Evolutionary conservation across 2,329 filamentous ascomycete species (phyloP), one percentile per base, ranked within the genome.

Genomic region (Arthrobotrys conoides): DNA sequence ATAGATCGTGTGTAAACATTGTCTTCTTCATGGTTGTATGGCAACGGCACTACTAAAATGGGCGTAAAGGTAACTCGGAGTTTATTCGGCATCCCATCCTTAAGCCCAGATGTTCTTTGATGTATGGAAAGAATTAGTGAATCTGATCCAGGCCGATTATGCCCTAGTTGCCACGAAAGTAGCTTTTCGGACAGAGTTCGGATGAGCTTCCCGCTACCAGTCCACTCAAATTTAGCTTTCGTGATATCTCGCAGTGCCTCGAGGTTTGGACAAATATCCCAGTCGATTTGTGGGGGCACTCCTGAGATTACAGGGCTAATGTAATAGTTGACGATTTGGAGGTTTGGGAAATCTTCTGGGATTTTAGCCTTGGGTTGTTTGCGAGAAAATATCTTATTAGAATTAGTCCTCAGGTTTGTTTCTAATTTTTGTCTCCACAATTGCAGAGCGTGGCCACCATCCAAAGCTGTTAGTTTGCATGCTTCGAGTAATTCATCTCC

Each of bases 221-320:
- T 89, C 96, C 96, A 99, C 76, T 94, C 93, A 81, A 99, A 96
- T 0, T 91, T 91, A 80, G 96, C 91, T 0, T 88, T 88, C 0
- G 91, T 89, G 83, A 97, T 97, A 14, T 88, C 87, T 41, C 95
- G 89, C 41, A 99, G 84, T 0, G 89, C 90, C 3, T 85, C 82
- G 12, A 92, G 86, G 81, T 96, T 89, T 18, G 96, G 86, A 0
- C 88, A 85, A 51, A 86, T 86, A 71, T 90, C 88, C 89, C 91
- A 93, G 38, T 75, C 69, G 36, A 82, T 82, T 9, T 57, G 67
- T 9, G 71, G 72, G 12, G 53, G 41, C 24, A 79, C 55, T 30
- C 73, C 76, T 36, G 94, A 97, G 2, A 97, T 91, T 0, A 92
- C 90, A 0, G 96, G 96, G 82, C 94, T 91, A 0, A 92, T 95